Base-by-base conservation (phyloP, 176 grass and related monocot genomes). In the Aegilops tauschii region DNA sequence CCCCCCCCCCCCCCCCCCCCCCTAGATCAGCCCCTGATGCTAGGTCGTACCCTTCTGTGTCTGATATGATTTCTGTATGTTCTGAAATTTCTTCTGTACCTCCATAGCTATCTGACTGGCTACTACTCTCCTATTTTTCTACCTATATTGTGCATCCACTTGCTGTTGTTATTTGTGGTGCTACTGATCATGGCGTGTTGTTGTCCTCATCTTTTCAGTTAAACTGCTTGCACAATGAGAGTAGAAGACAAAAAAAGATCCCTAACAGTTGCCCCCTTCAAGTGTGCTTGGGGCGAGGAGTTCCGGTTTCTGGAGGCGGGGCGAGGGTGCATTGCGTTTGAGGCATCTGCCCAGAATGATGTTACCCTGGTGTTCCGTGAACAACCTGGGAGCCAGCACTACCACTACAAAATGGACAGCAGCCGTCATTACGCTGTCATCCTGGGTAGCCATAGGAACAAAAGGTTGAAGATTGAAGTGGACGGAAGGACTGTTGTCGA, bases 391-490 rank as follows among this genome's bases (percentile, higher is more conserved):
- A 98, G 96, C 69, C 93, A 89, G 28, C 93, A 91, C 82, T 95
- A 98, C 72, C 93, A 95, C 74, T 98, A 95, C 85, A 98, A 92
- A 70, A 92, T 94, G 86, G 96, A 98, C 83, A 95, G 64, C 68
- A 87, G 75, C 37, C 90, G 88, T 10, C 90, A 98, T 69, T 98
- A 95, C 73, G 89, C 93, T 21, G 86, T 98, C 70, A 95, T 98
- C 86, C 73, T 98, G 82, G 96, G 96, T 52, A 98, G 96, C 80
- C 96, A 98, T 84, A 86, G 96, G 65, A 98, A 98, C 86, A 91
- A 93, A 42, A 88, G 96, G 23, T 66, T 98, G 66, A 98, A 91
- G 87, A 98, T 98, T 20, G 93, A 98, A 92, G 93, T 92, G 23
- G 90, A 95, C 50, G 96, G 93, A n/a, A 87, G 73, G 56, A 89